Percentiles rank a stretch among this genome's conserved stretches.
Evolutionary conservation across 148 eudicot genomes (phyloP).

Genomic region (Chenopodium album): DNA sequence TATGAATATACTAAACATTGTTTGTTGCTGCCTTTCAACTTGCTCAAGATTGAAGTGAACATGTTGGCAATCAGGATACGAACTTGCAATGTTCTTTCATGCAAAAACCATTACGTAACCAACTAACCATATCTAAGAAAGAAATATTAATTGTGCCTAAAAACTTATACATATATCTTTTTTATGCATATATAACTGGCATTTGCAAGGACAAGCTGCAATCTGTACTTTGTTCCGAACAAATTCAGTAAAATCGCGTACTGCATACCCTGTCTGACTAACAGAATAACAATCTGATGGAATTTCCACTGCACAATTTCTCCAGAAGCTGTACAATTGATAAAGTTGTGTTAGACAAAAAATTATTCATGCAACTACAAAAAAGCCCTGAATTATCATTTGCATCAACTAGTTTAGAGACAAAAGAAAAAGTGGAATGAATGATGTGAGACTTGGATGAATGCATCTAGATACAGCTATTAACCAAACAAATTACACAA

Average conservation of each 20-base stretch:
- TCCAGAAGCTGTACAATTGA: background rate
- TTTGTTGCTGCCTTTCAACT: too few relatives aligned
- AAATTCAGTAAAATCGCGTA: background rate
- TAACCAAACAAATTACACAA: background rate
- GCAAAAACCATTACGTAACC: background rate
- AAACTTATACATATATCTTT: too few relatives aligned
- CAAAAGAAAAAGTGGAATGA: too few relatives aligned
- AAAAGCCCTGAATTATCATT: background rate
- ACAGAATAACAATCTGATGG: background rate
- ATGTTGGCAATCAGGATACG: too few relatives aligned
- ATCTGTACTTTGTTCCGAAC: background rate
- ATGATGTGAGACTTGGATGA: background rate
- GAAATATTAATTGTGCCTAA: background rate
- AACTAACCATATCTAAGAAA: background rate
- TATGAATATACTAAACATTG: too few relatives aligned
- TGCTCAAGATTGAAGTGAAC: too few relatives aligned
- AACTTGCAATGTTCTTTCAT: background rate
- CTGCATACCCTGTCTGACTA: background rate
- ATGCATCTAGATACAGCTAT: conserved; percentile 3
- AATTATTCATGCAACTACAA: background rate
- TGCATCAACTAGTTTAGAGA: too few relatives aligned
- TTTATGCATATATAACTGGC: too few relatives aligned
- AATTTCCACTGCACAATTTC: background rate
- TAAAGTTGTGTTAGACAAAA: background rate
- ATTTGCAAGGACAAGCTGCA: background rate